These are phyloP conservation scores for Oxytropis ochrocephala DNA, from an alignment of 306 rosid genomes.

Conservation along the genomic window DNA sequence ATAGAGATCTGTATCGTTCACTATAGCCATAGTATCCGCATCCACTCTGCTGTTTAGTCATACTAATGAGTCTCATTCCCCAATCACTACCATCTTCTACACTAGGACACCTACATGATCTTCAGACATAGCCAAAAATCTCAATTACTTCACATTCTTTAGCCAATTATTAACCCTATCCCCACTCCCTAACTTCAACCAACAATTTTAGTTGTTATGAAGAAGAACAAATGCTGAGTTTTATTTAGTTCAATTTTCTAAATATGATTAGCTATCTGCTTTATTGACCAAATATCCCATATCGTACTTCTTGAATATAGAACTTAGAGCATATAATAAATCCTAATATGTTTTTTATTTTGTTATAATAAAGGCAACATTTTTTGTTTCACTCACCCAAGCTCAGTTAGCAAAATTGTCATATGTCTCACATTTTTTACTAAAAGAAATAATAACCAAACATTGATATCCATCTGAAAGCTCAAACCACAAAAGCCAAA, in stretches of 20 bases:
- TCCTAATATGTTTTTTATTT: too few relatives aligned
- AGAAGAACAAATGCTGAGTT: not conserved
- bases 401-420: not conserved
- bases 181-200: not conserved
- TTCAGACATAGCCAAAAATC: not conserved
- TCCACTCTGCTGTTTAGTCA: not conserved
- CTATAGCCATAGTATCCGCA: not conserved
- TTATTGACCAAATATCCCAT: too few relatives aligned
- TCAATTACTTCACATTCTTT: not conserved
- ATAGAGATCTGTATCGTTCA: not conserved
- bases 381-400: not conserved
- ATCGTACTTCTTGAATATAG: not conserved
- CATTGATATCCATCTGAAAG: not conserved
- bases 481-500: not conserved
- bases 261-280: not conserved
- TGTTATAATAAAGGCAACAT: not conserved
- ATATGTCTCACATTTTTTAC: not conserved
- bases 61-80: not conserved
- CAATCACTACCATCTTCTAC: not conserved
- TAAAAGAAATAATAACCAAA: not conserved
- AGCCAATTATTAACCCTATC: not conserved
- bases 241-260: not conserved
- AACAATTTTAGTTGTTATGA: not conserved
- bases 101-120: not conserved
- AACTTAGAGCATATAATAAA: not conserved